Conservation (phyloP, 768 basidiomycete species). For the Pluteus cervinus region DNA sequence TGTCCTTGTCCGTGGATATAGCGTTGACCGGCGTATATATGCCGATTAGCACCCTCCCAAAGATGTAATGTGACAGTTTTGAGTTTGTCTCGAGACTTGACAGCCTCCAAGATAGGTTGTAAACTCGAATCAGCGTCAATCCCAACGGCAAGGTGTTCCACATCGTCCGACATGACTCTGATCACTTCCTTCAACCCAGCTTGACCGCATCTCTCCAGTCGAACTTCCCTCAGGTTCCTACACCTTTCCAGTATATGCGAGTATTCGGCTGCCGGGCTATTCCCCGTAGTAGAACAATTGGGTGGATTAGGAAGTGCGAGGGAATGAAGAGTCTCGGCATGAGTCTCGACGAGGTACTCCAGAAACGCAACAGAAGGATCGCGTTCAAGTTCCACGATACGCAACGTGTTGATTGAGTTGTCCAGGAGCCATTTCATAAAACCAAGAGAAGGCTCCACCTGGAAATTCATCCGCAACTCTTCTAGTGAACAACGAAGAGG, state of each 20-base stretch:
- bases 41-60: constrained; percentile 44
- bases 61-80: constrained; percentile 47
- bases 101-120: constrained; percentile 46
- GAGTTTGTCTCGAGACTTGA: constrained; percentile 40
- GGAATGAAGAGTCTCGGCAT: constrained; percentile 43
- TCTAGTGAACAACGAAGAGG: constrained; percentile 44
- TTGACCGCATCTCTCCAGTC: no score
- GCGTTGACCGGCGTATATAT: no score
- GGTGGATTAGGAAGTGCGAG: constrained; percentile 52
- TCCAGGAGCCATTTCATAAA: constrained; percentile 69
- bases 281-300: constrained; percentile 45
- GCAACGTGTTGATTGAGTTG: constrained; percentile 43
- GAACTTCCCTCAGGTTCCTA: no score
- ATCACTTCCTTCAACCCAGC: no score
- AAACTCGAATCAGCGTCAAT: constrained; percentile 51
- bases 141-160: constrained; percentile 57
- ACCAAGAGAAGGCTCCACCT: constrained; percentile 52
- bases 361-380: constrained; percentile 52
- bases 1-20: no score
- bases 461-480: constrained; percentile 60
- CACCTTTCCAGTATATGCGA: constrained; percentile 3
- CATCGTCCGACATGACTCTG: constrained; percentile 38
- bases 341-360: constrained; percentile 45
- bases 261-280: constrained; percentile 43
- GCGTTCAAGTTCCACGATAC: constrained; percentile 50